A percentile compares a stretch with the other conserved stretches of the same genome.
phyloP scores from a whole-genome alignment of 75 land plant species.

The Sequoia sempervirens region DNA sequence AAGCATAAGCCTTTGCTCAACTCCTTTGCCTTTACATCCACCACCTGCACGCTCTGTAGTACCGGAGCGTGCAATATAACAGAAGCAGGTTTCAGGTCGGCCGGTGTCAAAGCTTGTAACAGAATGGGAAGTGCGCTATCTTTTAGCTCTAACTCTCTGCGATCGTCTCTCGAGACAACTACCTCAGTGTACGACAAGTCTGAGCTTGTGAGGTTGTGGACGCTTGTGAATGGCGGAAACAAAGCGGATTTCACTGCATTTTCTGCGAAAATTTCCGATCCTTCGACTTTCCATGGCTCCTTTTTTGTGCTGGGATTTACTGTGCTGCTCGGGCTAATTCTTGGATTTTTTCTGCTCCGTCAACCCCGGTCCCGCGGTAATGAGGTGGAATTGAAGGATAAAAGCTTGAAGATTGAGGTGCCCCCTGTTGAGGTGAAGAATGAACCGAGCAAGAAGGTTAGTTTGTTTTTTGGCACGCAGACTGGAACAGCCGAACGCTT shows the following conservation, averaged over 20 bases:
- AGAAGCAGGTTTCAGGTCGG: neutral
- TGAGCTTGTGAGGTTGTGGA: neutral
- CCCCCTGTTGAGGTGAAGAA: constrained; percentile 22
- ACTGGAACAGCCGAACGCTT: constrained; percentile 83
- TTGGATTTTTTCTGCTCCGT: neutral
- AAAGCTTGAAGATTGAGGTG: neutral
- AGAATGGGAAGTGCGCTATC: neutral
- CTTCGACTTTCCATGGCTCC: neutral
- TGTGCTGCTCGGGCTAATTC: neutral
- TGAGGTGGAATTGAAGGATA: neutral
- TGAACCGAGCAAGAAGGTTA: constrained; percentile 45
- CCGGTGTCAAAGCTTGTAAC: neutral
- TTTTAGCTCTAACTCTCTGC: neutral
- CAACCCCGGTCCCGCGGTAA: neutral
- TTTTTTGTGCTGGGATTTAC: constrained; percentile 2
- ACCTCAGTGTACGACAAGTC: neutral
- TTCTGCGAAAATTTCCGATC: neutral
- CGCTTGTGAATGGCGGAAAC: neutral
- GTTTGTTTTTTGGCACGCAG: constrained; percentile 73
- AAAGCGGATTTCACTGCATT: neutral
- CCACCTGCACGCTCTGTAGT: too few relatives aligned
- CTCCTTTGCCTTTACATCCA: too few relatives aligned
- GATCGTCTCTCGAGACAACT: neutral
- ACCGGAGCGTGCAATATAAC: too few relatives aligned
- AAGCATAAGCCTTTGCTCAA: too few relatives aligned